phyloP scores from a whole-genome alignment of 2,329 filamentous ascomycete genomes.

The Colletotrichum viniferum region DNA sequence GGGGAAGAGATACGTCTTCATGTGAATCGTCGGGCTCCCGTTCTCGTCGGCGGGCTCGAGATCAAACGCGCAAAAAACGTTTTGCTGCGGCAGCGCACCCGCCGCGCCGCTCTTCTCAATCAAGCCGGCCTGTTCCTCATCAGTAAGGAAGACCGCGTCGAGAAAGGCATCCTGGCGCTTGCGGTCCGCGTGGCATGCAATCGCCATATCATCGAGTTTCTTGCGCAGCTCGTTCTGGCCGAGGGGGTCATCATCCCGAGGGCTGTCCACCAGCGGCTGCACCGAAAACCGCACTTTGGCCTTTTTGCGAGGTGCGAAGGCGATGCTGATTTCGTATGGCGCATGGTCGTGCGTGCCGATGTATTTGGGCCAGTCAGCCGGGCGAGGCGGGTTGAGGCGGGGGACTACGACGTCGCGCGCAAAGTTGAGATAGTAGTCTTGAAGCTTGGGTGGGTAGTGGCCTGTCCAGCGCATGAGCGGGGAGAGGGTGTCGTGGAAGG shows the following conservation, averaged over 20 bases:
- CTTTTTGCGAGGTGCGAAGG: neutral
- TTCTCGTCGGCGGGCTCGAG: neutral
- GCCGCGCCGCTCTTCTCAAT: neutral
- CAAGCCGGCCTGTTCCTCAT: neutral
- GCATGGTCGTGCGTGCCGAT: neutral
- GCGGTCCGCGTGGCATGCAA: neutral
- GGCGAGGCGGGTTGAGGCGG: neutral
- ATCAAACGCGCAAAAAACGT: neutral
- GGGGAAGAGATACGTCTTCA: conserved; percentile 4
- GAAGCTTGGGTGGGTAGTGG: neutral
- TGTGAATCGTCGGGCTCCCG: neutral
- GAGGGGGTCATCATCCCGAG: neutral
- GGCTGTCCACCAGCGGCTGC: neutral
- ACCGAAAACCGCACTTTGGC: neutral
- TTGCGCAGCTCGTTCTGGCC: neutral
- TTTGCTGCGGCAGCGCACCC: neutral
- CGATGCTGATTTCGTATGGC: neutral
- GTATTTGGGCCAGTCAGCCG: neutral
- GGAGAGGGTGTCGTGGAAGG: neutral
- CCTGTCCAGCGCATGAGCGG: neutral
- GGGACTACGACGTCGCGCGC: neutral
- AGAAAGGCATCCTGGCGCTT: neutral
- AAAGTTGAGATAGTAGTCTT: neutral
- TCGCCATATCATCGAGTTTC: neutral
- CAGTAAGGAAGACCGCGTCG: neutral